These are phyloP conservation scores for Elasticomyces elasticus DNA, from an alignment of 495 filamentous ascomycete genomes.

Conservation along the genomic window DNA sequence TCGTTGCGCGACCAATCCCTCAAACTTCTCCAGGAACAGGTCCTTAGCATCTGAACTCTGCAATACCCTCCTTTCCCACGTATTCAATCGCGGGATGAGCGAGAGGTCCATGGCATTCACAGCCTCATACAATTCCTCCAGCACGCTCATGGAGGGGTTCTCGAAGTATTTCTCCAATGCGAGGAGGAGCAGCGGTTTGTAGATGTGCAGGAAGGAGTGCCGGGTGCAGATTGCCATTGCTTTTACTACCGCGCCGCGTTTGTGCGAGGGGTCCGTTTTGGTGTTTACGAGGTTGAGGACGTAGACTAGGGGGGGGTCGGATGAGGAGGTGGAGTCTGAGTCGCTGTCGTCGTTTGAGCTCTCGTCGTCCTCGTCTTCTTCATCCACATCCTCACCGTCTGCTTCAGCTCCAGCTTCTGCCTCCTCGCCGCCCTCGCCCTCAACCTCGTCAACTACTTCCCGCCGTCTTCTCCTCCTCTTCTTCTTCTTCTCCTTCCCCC, in stretches of 20 bases:
- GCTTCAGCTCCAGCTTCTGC: constrained; percentile 15
- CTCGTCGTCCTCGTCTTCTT: constrained; percentile 37
- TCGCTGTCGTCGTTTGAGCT: constrained; percentile 47
- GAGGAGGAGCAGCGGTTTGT: constrained; percentile 93
- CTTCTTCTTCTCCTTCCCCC: constrained; percentile 34
- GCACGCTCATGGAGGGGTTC: constrained; percentile 74
- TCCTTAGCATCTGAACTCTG: constrained; percentile 89
- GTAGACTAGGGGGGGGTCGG: constrained; percentile 90
- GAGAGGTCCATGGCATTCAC: constrained; percentile 97
- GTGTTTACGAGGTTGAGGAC: constrained; percentile 97
- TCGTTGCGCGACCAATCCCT: constrained; percentile 75
- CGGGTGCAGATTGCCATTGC: constrained; percentile 99
- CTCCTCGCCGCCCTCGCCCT: constrained; percentile 6
- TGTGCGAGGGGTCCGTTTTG: constrained; percentile 84
- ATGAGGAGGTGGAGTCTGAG: constrained; percentile 44
- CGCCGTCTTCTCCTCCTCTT: constrained; percentile 12
- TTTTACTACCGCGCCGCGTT: constrained; percentile 88
- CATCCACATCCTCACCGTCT: constrained; percentile 4
- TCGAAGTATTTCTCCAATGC: constrained; percentile 97
- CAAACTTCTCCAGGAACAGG: constrained; percentile 95
- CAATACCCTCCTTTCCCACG: constrained; percentile 75
- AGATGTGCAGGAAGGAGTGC: constrained; percentile 98
- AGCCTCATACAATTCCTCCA: constrained; percentile 81
- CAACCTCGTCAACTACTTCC: not conserved
- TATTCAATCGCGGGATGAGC: constrained; percentile 74